Evolutionary conservation across 305 asterid genomes (phyloP).

Genomic region (Lippia alba): DNA sequence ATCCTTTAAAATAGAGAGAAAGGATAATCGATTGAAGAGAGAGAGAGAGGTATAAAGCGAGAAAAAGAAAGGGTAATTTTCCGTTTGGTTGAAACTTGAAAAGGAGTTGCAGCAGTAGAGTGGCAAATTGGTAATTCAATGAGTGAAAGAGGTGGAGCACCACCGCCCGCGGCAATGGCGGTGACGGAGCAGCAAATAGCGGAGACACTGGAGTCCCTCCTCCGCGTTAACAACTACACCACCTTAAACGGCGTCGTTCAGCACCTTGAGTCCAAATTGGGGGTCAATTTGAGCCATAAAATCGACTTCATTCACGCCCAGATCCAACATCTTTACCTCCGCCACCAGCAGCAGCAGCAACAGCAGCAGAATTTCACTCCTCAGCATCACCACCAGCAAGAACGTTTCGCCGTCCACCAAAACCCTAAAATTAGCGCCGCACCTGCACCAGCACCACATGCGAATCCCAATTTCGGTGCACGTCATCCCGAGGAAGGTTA

Average conservation of each 20-base stretch:
- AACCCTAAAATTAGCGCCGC: constrained; percentile 46
- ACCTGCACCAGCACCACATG: constrained; percentile 29
- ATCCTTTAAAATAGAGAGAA: constrained; percentile 29
- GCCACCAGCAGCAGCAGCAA: constrained; percentile 40
- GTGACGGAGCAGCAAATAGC: constrained; percentile 68
- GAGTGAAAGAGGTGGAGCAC: constrained; percentile 44
- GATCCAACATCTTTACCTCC: constrained; percentile 63
- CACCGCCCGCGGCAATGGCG: constrained; percentile 37
- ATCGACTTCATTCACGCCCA: constrained; percentile 62
- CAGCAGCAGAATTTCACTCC: constrained; percentile 39
- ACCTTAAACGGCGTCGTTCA: constrained; percentile 65
- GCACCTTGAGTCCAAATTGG: constrained; percentile 60
- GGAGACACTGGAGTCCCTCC: constrained; percentile 57
- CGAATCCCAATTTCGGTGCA: constrained; percentile 40
- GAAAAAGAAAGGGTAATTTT: constrained; percentile 9
- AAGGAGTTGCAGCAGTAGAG: constrained; percentile 25
- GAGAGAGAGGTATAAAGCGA: constrained; percentile 15
- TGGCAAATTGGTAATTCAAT: constrained; percentile 38
- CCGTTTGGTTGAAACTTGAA: neutral
- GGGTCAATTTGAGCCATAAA: constrained; percentile 52
- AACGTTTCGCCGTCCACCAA: constrained; percentile 46
- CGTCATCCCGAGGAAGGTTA: constrained; percentile 41
- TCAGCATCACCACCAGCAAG: constrained; percentile 40
- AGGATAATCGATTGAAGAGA: no score
- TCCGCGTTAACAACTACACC: constrained; percentile 50